phyloP scores from a whole-genome alignment of 495 filamentous ascomycete genomes.

The Xylaria flabelliformis region DNA sequence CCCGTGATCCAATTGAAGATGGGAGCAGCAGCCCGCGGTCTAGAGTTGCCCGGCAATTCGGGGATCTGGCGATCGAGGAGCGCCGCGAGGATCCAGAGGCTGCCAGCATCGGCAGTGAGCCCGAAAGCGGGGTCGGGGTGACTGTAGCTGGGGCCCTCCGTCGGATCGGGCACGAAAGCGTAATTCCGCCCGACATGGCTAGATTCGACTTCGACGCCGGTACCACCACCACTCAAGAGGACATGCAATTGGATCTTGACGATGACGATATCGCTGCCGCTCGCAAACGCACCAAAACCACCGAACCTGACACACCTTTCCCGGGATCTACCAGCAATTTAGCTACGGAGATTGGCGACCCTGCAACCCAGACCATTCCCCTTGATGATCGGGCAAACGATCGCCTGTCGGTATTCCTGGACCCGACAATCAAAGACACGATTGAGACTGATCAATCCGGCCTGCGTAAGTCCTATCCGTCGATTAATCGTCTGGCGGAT shows the following conservation, averaged over 20 bases:
- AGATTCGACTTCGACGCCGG: conserved; percentile 37
- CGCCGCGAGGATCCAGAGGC: conserved; percentile 48
- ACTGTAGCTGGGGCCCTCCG: conserved; percentile 23
- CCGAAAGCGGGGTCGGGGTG: conserved; percentile 49
- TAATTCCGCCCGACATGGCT: conserved; percentile 30
- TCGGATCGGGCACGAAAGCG: conserved; percentile 2
- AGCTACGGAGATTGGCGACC: conserved; percentile 14
- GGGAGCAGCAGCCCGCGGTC: conserved; percentile 65
- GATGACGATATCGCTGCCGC: conserved; percentile 37
- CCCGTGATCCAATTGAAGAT: conserved; percentile 41
- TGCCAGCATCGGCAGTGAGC: conserved; percentile 9
- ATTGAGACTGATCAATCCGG: conserved; percentile 34
- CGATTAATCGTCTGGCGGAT: conserved; percentile 46
- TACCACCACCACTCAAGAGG: conserved; percentile 24
- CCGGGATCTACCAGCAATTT: conserved; percentile 24
- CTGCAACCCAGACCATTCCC: conserved; percentile 2
- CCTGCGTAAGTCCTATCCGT: conserved; percentile 44
- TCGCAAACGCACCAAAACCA: conserved; percentile 48
- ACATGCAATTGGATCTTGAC: conserved; percentile 34
- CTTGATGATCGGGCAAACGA: conserved; percentile 32
- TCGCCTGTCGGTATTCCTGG: conserved; percentile 34
- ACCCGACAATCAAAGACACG: conserved; percentile 39
- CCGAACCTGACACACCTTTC: conserved; percentile 32
- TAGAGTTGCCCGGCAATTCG: conserved; percentile 68
- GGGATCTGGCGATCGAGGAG: conserved; percentile 54